Base-by-base conservation (phyloP, 2,329 filamentous ascomycete species). In the Neonectria punicea region DNA sequence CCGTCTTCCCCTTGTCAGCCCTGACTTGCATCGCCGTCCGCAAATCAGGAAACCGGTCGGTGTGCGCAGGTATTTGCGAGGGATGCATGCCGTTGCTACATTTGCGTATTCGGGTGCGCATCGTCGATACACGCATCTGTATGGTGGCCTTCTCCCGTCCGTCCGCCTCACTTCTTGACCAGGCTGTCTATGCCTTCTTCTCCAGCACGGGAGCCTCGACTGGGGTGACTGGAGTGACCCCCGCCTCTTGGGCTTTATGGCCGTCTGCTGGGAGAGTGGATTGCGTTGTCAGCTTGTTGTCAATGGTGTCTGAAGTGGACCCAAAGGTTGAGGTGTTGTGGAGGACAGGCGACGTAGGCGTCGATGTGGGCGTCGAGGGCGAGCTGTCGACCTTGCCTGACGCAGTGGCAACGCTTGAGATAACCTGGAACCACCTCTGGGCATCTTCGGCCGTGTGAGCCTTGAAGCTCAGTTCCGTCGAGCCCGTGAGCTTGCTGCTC, bases 381-480 rank as follows among this genome's bases (percentile, higher is more conserved):
- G 47, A 56, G 53, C 74, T 75, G 47, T 77, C 78, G 18, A 75
- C 55, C 34, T 74, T 65, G 30, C 80, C 82, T 1, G 81, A 81
- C 6, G 84, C 80, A 55, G 89, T 89, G 30, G 88, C 87, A 9
- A 88, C 86, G 62, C 83, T 80, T 50, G 84, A 82, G 74, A 98
- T 91, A 69, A 93, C 83, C 36, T 91, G 87, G 80, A 90, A 94
- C 95, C 95, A 98, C 79, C 93, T 92, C 79, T 91, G 84, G 0
- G 95, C 94, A 69, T 97, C 93, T 30, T 87, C 84, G 2, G 93
- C 79, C 1, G 92, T 93, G 79, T 94, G 91, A 0, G 94, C 94
- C 82, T 97, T 97, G 88, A 98, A 98, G 32, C 86, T 83, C 41
- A 97, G 85, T 80, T 98, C 95, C 44, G 93, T 90, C 28, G 82